phyloP scores from a whole-genome alignment of 352 stramenopile genomes.

The Globisporangium lucens region DNA sequence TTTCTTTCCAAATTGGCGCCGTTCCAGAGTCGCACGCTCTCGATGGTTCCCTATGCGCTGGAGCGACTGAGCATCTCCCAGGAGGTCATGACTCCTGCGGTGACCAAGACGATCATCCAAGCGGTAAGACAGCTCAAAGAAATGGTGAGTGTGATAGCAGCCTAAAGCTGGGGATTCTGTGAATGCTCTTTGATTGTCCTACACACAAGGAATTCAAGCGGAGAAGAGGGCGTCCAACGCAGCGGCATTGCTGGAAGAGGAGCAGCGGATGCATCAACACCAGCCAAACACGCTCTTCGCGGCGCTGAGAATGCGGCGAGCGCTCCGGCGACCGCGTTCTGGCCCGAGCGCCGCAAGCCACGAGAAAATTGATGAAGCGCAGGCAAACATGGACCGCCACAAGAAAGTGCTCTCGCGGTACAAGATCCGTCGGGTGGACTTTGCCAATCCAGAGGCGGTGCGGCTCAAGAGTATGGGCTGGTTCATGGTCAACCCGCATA shows the following conservation, averaged over 20 bases:
- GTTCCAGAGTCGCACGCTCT: constrained; percentile 38
- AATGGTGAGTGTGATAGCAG: too few relatives aligned
- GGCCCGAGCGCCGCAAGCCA: constrained; percentile 9
- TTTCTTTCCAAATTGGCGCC: constrained; percentile 49
- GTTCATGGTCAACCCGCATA: constrained; percentile 72
- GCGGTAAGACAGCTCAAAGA: constrained; percentile 21
- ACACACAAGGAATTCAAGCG: constrained; percentile 14
- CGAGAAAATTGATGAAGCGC: constrained; percentile 30
- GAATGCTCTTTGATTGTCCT: not conserved
- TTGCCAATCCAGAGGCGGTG: constrained; percentile 31
- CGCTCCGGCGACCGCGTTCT: constrained; percentile 36
- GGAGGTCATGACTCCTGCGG: constrained; percentile 40
- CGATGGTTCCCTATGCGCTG: constrained; percentile 58
- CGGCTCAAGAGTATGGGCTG: constrained; percentile 37
- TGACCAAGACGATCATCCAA: constrained; percentile 39
- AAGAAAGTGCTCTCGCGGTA: constrained; percentile 73
- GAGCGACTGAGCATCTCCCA: constrained; percentile 68
- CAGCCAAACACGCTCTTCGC: constrained; percentile 55
- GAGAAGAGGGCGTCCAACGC: constrained; percentile 13
- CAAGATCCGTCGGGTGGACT: constrained; percentile 65
- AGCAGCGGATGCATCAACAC: not conserved
- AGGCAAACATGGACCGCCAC: constrained; percentile 61
- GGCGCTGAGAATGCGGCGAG: constrained; percentile 47
- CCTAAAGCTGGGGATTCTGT: not conserved
- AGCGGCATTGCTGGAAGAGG: not conserved